Evolutionary conservation across 2,329 filamentous ascomycete species (phyloP), one percentile per base, ranked within the genome.

Genomic region (Cladophialophora carrionii): DNA sequence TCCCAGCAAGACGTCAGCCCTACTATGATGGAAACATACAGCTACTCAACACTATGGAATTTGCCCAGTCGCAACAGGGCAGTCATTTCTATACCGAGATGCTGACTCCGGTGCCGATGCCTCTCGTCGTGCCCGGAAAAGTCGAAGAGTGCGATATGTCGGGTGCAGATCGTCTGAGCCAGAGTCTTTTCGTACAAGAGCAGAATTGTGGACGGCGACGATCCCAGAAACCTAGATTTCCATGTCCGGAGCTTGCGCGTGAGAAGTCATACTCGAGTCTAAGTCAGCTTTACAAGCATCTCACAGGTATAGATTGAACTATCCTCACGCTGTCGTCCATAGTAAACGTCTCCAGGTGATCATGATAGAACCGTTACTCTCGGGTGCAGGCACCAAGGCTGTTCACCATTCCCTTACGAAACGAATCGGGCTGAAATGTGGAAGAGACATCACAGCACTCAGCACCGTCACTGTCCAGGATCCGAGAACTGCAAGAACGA

Each of bases 361-460:
- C 57, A 52, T 31, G 57, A 59, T 29, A 37, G 5, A 34, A 31
- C 26, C n/a, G 31, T 49, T 22, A 59, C 26, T 7, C 20, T 59
- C 46, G 14, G 1, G 32, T 59, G 57, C 46, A 51, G n/a, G n/a
- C 57, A 59, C 26, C 26, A 7, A 2, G 7, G 14, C 8, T 59
- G 43, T 37, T 9, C 29, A 4, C 9, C 46, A 1, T n/a, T 4
- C n/a, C 51, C 51, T 17, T 53, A 29, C 14, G 26, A 41, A 22
- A 37, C 57, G 7, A 32, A 41, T 20, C 57, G 57, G 7, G 17
- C 7, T 12, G n/a, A 2, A 22, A 37, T n/a, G 29, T 59, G 46
- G 26, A 59, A 59, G 31, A 41, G 57, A 26, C 57, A 59, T 20
- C 57, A 52, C 34, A 60, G 17, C 34, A 26, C 3, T 10, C 17